Evolutionary conservation across 768 basidiomycete genomes (phyloP).

Genomic region (Pisolithus sp.): DNA sequence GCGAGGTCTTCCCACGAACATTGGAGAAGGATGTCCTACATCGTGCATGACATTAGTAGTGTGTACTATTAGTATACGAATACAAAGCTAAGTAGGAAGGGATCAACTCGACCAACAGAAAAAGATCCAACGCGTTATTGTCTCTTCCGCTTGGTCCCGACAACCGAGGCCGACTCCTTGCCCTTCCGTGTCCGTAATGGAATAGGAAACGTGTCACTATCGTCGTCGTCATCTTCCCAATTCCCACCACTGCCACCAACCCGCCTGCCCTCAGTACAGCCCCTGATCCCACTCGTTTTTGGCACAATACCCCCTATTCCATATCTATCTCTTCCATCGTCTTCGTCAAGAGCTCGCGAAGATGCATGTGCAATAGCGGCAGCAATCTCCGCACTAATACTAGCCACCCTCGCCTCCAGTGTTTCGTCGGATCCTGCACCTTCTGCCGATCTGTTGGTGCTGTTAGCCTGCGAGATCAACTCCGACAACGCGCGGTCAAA

Average conservation of each 20-base stretch:
- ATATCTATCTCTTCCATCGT: slow-evolving; percentile 47
- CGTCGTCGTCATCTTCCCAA: slow-evolving; percentile 63
- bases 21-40: background rate
- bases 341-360: slow-evolving; percentile 51
- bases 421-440: slow-evolving; percentile 30
- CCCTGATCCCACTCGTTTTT: slow-evolving; percentile 58
- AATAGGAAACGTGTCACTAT: slow-evolving; percentile 61
- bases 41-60: slow-evolving; percentile 9
- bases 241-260: slow-evolving; percentile 21
- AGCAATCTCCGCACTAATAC: slow-evolving; percentile 74
- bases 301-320: slow-evolving; percentile 47
- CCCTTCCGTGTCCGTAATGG: slow-evolving; percentile 66
- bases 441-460: slow-evolving; percentile 30
- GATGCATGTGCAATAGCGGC: slow-evolving; percentile 74
- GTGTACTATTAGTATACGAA: slow-evolving; percentile 14
- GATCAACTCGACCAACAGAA: background rate
- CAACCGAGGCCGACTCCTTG: slow-evolving; percentile 40
- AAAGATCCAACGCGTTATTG: slow-evolving; percentile 25
- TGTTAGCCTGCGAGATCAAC: slow-evolving; percentile 48
- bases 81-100: background rate
- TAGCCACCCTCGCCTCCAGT: slow-evolving; percentile 63
- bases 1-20: slow-evolving; percentile 18
- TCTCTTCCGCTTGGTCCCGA: slow-evolving; percentile 64
- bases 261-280: slow-evolving; percentile 21
- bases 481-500: slow-evolving; percentile 73